A percentile compares a stretch with the other conserved stretches of the same genome.
phyloP scores from a whole-genome alignment of 225 moss, liverwort and hornwort genomes.

The Marchantia polymorpha region DNA sequence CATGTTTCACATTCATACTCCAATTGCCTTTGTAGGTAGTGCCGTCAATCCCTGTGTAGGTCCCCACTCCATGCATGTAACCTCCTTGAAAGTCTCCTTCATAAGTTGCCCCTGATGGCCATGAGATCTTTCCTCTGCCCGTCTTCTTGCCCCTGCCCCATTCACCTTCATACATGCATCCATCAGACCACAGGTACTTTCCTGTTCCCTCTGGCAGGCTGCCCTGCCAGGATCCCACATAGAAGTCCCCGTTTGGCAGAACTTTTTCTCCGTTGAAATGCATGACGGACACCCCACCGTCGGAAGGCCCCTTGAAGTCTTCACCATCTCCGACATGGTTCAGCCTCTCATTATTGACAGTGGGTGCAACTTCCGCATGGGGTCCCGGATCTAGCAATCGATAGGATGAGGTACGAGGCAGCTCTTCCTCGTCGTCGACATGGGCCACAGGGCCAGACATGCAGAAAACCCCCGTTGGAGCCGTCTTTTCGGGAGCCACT shows the following conservation, averaged over 20 bases:
- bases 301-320: constrained; percentile 29
- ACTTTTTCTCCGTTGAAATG: constrained; percentile 80
- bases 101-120: constrained; percentile 97
- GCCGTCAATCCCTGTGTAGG: constrained; percentile 85
- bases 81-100: constrained; percentile 97
- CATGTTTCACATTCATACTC: constrained; percentile 99
- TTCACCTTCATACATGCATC: constrained; percentile 98
- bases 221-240: constrained; percentile 98
- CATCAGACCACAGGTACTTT: constrained; percentile 98
- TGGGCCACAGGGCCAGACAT: constrained; percentile 94
- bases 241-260: constrained; percentile 96
- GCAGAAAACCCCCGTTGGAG: constrained; percentile 82
- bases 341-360: constrained; percentile 3
- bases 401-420: constrained; percentile 32
- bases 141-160: constrained; percentile 98
- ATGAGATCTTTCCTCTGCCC: constrained; percentile 96
- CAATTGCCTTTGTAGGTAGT: constrained; percentile 94
- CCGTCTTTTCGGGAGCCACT: constrained; percentile 86
- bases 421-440: constrained; percentile 85
- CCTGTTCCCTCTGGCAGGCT: constrained; percentile 92
- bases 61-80: constrained; percentile 95
- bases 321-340: constrained; percentile 20
- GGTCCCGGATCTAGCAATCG: constrained; percentile 28
- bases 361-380: constrained; percentile 19
- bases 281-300: constrained; percentile 26